A percentile compares a stretch with the other conserved stretches of the same genome.
These are phyloP conservation scores for Coffea canephora DNA, from an alignment of 257 asterid species.

Conservation along the genomic window DNA sequence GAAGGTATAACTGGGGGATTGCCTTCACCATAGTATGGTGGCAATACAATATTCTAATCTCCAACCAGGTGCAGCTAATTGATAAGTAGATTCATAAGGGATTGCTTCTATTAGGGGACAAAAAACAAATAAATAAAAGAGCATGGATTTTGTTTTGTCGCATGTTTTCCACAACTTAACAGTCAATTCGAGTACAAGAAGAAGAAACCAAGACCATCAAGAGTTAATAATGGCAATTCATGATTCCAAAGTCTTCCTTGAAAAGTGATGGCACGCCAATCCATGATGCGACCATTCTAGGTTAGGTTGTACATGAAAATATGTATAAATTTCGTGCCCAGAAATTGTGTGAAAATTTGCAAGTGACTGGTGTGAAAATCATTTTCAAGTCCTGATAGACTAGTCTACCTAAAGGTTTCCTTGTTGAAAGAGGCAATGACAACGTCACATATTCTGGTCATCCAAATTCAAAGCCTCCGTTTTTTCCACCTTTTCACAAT, in stretches of 20 bases:
- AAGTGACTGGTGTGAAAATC: neutral
- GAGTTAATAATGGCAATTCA: neutral
- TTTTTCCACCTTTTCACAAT: neutral
- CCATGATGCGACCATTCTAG: no score
- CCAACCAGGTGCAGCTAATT: neutral
- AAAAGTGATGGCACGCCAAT: neutral
- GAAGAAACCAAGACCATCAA: neutral
- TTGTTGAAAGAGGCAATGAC: neutral
- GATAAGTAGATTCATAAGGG: neutral
- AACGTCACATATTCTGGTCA: neutral
- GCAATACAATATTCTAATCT: neutral
- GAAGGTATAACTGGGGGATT: slow-evolving; percentile 11
- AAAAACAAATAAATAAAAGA: neutral
- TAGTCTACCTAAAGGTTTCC: neutral
- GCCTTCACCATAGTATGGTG: neutral
- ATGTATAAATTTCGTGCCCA: no score
- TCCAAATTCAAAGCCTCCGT: neutral
- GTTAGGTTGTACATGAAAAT: no score
- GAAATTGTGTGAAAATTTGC: neutral
- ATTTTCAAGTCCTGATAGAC: neutral
- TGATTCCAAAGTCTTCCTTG: neutral
- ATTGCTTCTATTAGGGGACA: neutral
- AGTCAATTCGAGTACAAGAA: neutral
- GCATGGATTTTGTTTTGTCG: neutral
- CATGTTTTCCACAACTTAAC: neutral